Conservation (phyloP, 164 flowering plant genomes). For the Vitis cinerea region DNA sequence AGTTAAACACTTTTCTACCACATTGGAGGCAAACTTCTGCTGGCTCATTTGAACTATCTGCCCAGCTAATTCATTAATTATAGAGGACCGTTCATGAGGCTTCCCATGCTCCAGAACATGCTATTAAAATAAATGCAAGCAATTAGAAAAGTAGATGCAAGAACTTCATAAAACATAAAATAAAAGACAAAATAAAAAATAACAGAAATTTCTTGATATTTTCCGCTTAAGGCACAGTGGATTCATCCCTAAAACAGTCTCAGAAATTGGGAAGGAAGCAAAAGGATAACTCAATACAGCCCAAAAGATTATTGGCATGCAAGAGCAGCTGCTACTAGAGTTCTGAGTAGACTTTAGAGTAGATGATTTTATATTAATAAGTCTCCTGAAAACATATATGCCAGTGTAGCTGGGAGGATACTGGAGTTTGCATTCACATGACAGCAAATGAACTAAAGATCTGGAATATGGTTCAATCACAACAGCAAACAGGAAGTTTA, state of each 20-base stretch:
- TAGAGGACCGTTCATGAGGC: constrained; percentile 75
- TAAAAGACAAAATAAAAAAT: background rate
- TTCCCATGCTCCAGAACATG: constrained; percentile 95
- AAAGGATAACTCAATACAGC: background rate
- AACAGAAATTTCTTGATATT: background rate
- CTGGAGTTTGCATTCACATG: no score
- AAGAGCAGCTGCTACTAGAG: no score
- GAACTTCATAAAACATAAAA: background rate
- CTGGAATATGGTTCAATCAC: no score
- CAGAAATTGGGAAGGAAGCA: background rate
- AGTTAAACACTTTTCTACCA: constrained; percentile 78
- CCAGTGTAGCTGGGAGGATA: no score
- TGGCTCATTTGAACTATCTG: constrained; percentile 93
- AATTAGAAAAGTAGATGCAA: background rate
- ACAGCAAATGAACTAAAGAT: no score
- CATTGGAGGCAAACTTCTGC: constrained; percentile 92
- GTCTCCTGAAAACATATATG: no score
- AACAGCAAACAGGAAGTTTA: no score
- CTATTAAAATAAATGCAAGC: constrained; percentile 33
- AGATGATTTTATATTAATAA: no score
- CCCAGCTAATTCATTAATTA: constrained; percentile 65
- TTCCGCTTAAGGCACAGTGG: background rate
- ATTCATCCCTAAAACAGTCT: background rate
- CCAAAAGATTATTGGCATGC: no score
- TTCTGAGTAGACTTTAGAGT: no score